Base-by-base conservation (phyloP, 805 yeast genomes). In the Myxozyma nipponensis region DNA sequence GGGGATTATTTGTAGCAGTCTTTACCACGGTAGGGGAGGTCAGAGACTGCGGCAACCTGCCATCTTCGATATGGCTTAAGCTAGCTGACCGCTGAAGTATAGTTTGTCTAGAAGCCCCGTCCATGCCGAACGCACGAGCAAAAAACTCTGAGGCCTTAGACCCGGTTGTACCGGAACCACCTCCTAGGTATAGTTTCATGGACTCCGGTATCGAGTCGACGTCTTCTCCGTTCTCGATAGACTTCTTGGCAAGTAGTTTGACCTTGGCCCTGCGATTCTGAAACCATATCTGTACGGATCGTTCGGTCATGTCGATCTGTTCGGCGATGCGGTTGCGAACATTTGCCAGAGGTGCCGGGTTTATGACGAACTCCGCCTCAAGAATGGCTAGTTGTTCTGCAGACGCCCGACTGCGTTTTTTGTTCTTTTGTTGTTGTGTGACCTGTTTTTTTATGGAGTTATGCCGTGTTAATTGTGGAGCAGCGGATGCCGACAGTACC, bases 221-320 rank as follows among this genome's bases (percentile, higher is more conserved):
- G 17, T 55, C 59, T 18, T 49, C 58, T n/a, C 58, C 59, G 19
- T 49, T 48, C 39, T 55, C 59, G 34, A 53, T 49, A 2, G 54
- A 53, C 24, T 53, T 52, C 43, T 53, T 55, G 1, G 57, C 58
- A 15, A 55, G 17, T 5, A 54, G 45, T 37, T 55, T 55, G n/a
- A 55, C 47, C 38, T 55, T 55, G 26, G 59, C 59, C 15, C 59
- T 56, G 34, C 57, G 35, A n/a, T 89, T 89, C 65, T 89, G 97
- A 63, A 87, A 54, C 58, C 58, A 89, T 39, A 89, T 89, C 48
- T 95, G 75, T 1, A 89, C 95, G 13, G 90, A 86, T 55, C 93
- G 77, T 61, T 89, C 96, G 13, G 89, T 79, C 87, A 89, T 83
- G 18, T 83, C 85, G 1, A 95, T 85, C 53, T 75, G 75, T 1